Evolutionary conservation across 306 rosid genomes (phyloP).

Genomic region (Glycine latifolia): DNA sequence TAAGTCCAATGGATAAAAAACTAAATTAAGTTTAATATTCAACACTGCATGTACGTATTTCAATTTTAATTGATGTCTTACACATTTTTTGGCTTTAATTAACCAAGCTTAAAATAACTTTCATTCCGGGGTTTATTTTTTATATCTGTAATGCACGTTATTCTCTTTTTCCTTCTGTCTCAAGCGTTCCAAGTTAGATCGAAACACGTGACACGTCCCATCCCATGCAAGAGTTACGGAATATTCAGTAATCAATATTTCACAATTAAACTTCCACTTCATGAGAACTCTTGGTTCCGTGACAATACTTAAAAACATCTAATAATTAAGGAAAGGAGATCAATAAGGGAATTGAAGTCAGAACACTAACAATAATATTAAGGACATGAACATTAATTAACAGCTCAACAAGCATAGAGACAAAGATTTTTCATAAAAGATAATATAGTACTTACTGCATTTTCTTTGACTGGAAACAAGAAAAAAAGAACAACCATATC

Average conservation of each 20-base stretch:
- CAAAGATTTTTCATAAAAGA: constrained; percentile 33
- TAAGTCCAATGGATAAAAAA: too few relatives aligned
- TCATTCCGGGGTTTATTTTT: neutral
- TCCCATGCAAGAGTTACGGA: constrained; percentile 20
- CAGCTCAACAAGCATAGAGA: constrained; percentile 40
- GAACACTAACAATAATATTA: neutral
- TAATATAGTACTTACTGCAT: constrained; percentile 33
- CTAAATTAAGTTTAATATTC: too few relatives aligned
- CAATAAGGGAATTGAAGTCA: neutral
- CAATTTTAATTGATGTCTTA: too few relatives aligned
- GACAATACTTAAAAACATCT: neutral
- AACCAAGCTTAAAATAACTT: neutral
- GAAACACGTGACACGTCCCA: constrained; percentile 12
- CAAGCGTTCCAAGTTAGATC: neutral
- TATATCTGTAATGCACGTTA: neutral
- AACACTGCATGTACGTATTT: too few relatives aligned
- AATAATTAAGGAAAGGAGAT: neutral
- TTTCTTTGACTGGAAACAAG: constrained; percentile 38
- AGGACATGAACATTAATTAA: constrained; percentile 7
- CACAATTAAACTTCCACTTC: neutral
- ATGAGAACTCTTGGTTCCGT: neutral
- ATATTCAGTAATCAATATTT: neutral
- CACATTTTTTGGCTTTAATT: neutral
- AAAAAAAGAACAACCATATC: constrained; percentile 59
- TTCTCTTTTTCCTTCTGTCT: neutral